These are phyloP conservation scores for Russula vinacea DNA, from an alignment of 768 basidiomycete genomes.

Conservation along the genomic window DNA sequence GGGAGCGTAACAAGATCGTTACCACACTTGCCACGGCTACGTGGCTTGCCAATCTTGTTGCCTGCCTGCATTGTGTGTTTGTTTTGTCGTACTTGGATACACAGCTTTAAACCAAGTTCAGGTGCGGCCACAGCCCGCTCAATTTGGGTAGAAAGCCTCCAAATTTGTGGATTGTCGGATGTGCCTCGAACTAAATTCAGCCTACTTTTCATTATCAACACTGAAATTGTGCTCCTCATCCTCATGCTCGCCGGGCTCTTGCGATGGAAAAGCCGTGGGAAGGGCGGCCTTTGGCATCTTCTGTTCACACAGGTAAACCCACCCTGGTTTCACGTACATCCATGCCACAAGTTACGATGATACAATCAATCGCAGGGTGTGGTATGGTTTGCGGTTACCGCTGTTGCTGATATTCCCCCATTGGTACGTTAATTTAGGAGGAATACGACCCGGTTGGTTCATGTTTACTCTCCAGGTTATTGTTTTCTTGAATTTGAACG, in stretches of 20 bases:
- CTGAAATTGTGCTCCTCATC: neutral
- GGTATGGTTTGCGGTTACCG: constrained; percentile 4
- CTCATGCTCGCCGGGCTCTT: neutral
- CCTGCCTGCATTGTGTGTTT: neutral
- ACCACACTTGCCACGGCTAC: neutral
- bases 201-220: neutral
- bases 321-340: neutral
- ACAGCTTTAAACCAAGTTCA: neutral
- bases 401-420: constrained; percentile 7
- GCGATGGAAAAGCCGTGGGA: neutral
- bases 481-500: constrained; percentile 9
- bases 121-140: neutral
- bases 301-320: constrained; percentile 6
- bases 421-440: neutral
- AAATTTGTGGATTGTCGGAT: neutral
- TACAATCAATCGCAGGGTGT: neutral
- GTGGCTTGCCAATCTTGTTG: neutral
- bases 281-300: neutral
- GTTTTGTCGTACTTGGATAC: neutral
- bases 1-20: neutral
- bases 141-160: neutral
- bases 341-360: neutral
- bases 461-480: neutral
- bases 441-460: neutral
- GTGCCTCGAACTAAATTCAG: neutral